These are phyloP conservation scores for Colletotrichum lupini DNA, from an alignment of 2,329 filamentous ascomycete species.

Conservation along the genomic window DNA sequence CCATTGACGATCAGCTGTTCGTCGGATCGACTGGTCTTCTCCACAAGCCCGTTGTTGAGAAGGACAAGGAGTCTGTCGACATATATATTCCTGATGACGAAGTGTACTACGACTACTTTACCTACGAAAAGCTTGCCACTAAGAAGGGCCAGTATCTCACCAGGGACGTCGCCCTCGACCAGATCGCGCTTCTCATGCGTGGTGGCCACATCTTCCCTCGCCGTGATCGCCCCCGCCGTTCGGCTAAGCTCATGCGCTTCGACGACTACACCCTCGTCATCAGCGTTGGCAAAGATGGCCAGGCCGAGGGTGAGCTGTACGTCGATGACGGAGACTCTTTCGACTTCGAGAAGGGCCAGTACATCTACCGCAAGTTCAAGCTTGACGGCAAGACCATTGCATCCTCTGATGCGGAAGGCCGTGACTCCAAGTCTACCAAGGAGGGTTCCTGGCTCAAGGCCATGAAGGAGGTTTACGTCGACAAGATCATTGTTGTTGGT, in stretches of 20 bases:
- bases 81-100: slow-evolving; percentile 91
- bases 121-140: slow-evolving; percentile 78
- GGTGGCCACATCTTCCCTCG: slow-evolving; percentile 93
- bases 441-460: slow-evolving; percentile 80
- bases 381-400: slow-evolving; percentile 71
- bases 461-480: slow-evolving; percentile 82
- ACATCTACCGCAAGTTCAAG: slow-evolving; percentile 85
- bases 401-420: slow-evolving; percentile 74
- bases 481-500: slow-evolving; percentile 86
- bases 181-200: slow-evolving; percentile 90
- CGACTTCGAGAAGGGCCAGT: slow-evolving; percentile 86
- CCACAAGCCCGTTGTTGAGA: slow-evolving; percentile 88
- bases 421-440: slow-evolving; percentile 62
- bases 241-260: slow-evolving; percentile 88
- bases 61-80: slow-evolving; percentile 77
- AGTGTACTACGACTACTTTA: slow-evolving; percentile 96
- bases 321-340: slow-evolving; percentile 95
- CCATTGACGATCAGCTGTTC: slow-evolving; percentile 93
- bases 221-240: slow-evolving; percentile 87
- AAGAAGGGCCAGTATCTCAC: slow-evolving; percentile 77
- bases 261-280: slow-evolving; percentile 96
- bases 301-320: slow-evolving; percentile 85
- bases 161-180: slow-evolving; percentile 82
- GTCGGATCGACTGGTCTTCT: slow-evolving; percentile 88
- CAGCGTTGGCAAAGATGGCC: slow-evolving; percentile 68